Base-by-base conservation (phyloP, 2,329 filamentous ascomycete genomes). In the Atkinsonella hypoxylon region DNA sequence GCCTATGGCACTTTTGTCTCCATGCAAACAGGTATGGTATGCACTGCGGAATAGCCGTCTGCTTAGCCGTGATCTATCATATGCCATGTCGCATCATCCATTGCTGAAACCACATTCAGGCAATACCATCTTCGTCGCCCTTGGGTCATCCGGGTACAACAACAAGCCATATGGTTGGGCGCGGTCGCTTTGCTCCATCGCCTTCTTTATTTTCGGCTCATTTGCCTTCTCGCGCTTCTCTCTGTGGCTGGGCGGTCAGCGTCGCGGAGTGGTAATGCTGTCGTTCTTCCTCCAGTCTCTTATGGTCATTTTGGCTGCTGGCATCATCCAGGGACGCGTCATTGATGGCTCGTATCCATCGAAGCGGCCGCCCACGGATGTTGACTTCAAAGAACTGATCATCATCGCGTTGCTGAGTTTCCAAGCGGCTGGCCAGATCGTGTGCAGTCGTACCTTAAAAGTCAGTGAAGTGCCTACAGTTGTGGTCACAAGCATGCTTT, bases 71-170 rank as follows among this genome's bases (percentile, higher is more conserved):
- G 32, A 51, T 31, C 36, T 4, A 40, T 41, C 45, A 47, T 36
- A 11, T 9, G 22, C 18, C 20, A n/a, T 42, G 31, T 22, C 20
- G 5, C 20, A 22, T 22, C 20, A 22, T 26, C 7, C 5, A 26
- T 5, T 26, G 8, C 26, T 26, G 5, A 26, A 4, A 26, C 26
- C 30, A 13, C 31, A 13, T 32, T 30, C 40, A 66, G 78, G 79
- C 39, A 83, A 83, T 63, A 82, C 79, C 10, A 75, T 83, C 57
- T 81, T 82, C 64, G 70, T 83, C 39, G 78, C 76, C 17, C 74
- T 83, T 20, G 78, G 78, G 50, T 74, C 77, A 12, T 64, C 65
- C 31, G 75, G 79, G 45, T 77, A 75, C 3, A 61, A 68, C 18
- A 67, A 67, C 52, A 66, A 76, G 52, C 75, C 75, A 3, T 68